phyloP scores from a whole-genome alignment of 2,329 filamentous ascomycete species.

The Trichoderma semiorbis region DNA sequence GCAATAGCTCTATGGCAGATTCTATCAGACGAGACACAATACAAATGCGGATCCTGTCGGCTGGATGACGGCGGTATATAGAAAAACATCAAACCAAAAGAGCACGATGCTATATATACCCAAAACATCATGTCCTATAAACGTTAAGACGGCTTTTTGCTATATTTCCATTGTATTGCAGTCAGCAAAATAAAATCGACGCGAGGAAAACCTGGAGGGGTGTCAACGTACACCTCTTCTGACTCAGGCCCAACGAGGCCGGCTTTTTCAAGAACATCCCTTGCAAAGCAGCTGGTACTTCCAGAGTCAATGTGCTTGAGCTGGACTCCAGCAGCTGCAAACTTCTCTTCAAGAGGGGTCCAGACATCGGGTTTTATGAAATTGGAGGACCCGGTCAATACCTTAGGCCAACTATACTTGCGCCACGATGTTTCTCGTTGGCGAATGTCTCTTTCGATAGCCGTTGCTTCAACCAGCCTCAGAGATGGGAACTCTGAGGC shows the following conservation, averaged over 20 bases:
- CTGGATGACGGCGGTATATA: not conserved
- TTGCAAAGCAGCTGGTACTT: not conserved
- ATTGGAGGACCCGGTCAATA: not conserved
- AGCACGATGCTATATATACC: not conserved
- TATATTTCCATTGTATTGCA: not conserved
- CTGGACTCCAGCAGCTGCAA: not conserved
- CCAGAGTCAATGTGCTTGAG: slow-evolving; percentile 1
- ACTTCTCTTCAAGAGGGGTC: not conserved
- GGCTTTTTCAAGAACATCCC: not conserved
- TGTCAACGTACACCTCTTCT: not conserved
- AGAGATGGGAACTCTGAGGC: not conserved
- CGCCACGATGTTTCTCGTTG: slow-evolving; percentile 6
- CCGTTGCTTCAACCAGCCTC: not conserved
- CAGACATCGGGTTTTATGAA: not conserved
- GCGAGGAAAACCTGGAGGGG: not conserved
- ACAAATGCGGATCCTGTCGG: not conserved
- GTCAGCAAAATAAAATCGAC: not conserved
- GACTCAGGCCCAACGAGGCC: not conserved
- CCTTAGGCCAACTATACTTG: not conserved
- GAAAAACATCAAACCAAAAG: not conserved
- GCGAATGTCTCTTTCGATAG: not conserved
- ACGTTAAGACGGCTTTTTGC: not conserved
- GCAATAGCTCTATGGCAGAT: no score
- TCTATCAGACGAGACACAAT: not conserved
- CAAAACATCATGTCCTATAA: not conserved